These are phyloP conservation scores for Penicillium arizonense DNA, from an alignment of 495 filamentous ascomycete species.

Conservation along the genomic window DNA sequence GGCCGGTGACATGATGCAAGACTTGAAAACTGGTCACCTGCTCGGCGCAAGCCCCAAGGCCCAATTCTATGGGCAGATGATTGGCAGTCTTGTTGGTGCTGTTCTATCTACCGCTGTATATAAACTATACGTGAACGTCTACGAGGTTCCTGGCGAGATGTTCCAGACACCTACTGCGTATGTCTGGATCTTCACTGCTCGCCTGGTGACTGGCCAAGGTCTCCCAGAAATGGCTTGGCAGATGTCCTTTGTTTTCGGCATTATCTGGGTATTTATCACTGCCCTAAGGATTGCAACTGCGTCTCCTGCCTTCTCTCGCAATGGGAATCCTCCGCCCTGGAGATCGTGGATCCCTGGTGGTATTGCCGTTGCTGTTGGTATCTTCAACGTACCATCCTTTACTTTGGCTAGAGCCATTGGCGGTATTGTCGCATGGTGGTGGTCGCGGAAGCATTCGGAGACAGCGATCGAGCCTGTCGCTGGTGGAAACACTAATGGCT, in stretches of 20 bases:
- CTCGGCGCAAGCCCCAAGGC: slow-evolving; percentile 89
- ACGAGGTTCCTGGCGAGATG: slow-evolving; percentile 78
- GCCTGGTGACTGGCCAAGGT: slow-evolving; percentile 90
- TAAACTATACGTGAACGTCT: slow-evolving; percentile 85
- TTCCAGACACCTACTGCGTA: slow-evolving; percentile 94
- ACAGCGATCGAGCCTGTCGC: background rate
- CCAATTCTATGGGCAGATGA: slow-evolving; percentile 94
- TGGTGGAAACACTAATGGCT: background rate
- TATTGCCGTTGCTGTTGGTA: slow-evolving; percentile 94
- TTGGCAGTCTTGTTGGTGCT: slow-evolving; percentile 86
- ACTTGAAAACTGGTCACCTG: slow-evolving; percentile 94
- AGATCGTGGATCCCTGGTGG: slow-evolving; percentile 73
- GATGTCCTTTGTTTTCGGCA: slow-evolving; percentile 68
- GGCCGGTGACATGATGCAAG: slow-evolving; percentile 97
- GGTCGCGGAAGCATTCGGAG: slow-evolving; percentile 29
- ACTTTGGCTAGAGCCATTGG: slow-evolving; percentile 87
- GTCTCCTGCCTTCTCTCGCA: slow-evolving; percentile 26
- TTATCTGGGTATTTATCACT: slow-evolving; percentile 69
- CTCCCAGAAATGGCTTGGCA: slow-evolving; percentile 78
- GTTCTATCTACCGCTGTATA: slow-evolving; percentile 86
- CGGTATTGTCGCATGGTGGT: slow-evolving; percentile 80
- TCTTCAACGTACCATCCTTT: slow-evolving; percentile 97
- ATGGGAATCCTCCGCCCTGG: slow-evolving; percentile 31
- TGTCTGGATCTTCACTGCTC: slow-evolving; percentile 95
- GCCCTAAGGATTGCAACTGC: slow-evolving; percentile 59